Evolutionary conservation across 2,329 filamentous ascomycete genomes (phyloP).

Genomic region (Phialophora chinensis): DNA sequence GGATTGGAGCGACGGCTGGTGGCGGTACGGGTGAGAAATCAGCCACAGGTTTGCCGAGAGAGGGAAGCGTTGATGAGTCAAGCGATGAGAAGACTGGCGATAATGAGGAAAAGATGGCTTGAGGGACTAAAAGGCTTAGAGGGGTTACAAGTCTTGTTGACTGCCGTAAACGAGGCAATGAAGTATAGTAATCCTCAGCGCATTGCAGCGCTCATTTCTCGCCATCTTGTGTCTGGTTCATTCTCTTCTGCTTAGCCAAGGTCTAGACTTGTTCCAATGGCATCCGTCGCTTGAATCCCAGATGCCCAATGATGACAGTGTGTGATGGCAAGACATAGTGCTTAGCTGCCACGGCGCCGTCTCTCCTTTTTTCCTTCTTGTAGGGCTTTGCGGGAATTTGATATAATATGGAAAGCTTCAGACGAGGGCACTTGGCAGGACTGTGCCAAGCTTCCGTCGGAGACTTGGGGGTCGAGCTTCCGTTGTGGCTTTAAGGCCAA

Average conservation of each 20-base stretch:
- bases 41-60: background rate
- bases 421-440: background rate
- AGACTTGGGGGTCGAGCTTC: background rate
- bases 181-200: no score
- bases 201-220: no score
- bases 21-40: background rate
- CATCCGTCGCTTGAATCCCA: background rate
- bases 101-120: background rate
- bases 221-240: no score
- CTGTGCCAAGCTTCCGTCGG: background rate
- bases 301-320: background rate
- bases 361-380: background rate
- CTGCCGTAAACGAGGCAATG: no score
- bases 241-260: no score
- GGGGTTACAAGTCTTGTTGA: no score
- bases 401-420: background rate
- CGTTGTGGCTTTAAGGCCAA: background rate
- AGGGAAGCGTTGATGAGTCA: background rate
- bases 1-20: background rate
- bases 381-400: background rate
- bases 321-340: background rate
- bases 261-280: background rate
- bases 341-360: background rate
- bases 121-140: background rate
- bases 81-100: background rate